phyloP scores from a whole-genome alignment of 1,284 basidiomycete genomes.

The Marasmius fiardii region DNA sequence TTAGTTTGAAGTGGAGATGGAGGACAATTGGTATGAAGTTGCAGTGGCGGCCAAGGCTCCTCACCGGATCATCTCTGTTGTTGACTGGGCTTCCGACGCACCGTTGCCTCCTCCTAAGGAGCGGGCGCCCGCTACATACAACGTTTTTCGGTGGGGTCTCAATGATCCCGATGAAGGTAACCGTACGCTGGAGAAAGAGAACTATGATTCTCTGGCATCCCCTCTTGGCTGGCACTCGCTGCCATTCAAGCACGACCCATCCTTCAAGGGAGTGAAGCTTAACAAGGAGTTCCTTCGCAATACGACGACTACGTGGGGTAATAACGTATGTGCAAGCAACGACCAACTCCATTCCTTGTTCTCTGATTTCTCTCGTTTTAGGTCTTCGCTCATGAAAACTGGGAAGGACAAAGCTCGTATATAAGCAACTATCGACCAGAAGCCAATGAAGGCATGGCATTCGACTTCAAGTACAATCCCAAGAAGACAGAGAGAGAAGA shows the following conservation, averaged over 20 bases:
- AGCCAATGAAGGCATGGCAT: slow-evolving; percentile 50
- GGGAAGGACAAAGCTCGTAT: slow-evolving; percentile 80
- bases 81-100: slow-evolving; percentile 81
- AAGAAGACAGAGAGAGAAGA: slow-evolving; percentile 43
- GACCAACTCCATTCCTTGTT: background rate
- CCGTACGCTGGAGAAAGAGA: slow-evolving; percentile 56
- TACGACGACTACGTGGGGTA: slow-evolving; percentile 83
- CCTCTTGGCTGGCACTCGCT: slow-evolving; percentile 88
- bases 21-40: slow-evolving; percentile 83
- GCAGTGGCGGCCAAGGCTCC: slow-evolving; percentile 61
- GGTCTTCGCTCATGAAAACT: slow-evolving; percentile 85
- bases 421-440: slow-evolving; percentile 79
- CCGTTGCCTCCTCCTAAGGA: slow-evolving; percentile 44
- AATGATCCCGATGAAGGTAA: slow-evolving; percentile 71
- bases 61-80: slow-evolving; percentile 72
- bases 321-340: slow-evolving; percentile 58
- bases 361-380: slow-evolving; percentile 18
- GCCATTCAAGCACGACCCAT: slow-evolving; percentile 58
- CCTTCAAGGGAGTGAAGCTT: slow-evolving; percentile 21
- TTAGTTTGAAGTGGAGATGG: slow-evolving; percentile 82
- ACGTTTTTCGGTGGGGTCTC: slow-evolving; percentile 70
- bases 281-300: slow-evolving; percentile 49
- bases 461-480: slow-evolving; percentile 73
- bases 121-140: slow-evolving; percentile 48
- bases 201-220: slow-evolving; percentile 70